Conservation (phyloP, 2,329 filamentous ascomycete species). For the Thielaviopsis euricoi region DNA sequence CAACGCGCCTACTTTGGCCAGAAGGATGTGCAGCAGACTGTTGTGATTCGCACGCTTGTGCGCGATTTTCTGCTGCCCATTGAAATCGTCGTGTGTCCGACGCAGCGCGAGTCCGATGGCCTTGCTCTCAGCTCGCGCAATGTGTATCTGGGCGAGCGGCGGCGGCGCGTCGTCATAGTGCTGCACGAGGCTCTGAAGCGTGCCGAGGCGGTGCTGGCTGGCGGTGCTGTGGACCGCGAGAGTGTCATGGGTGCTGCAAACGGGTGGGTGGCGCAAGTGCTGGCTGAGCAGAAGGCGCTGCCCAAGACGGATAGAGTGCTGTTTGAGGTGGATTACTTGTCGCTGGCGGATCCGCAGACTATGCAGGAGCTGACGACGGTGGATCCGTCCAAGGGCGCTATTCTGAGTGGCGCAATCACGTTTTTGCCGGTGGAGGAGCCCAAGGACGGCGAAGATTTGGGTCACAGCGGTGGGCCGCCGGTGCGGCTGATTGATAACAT, state of each 20-base stretch:
- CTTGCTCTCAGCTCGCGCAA: conserved; percentile 86
- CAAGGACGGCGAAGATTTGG: conserved; percentile 55
- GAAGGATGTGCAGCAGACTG: conserved; percentile 94
- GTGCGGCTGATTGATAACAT: conserved; percentile 94
- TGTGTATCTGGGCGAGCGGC: conserved; percentile 68
- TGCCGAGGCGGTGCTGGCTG: conserved; percentile 43
- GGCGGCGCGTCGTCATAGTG: conserved; percentile 56
- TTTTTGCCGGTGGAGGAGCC: conserved; percentile 68
- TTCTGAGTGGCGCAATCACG: conserved; percentile 80
- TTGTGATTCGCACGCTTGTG: conserved; percentile 75
- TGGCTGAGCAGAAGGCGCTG: conserved; percentile 45
- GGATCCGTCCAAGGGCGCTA: conserved; percentile 54
- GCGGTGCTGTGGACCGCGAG: conserved; percentile 34
- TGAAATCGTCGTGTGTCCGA: conserved; percentile 57
- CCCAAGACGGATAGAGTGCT: conserved; percentile 42
- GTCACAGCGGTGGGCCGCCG: conserved; percentile 51
- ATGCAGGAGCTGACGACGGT: conserved; percentile 63
- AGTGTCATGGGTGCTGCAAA: conserved; percentile 59
- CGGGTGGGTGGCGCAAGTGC: conserved; percentile 35
- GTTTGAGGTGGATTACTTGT: conserved; percentile 85
- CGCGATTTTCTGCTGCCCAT: conserved; percentile 71
- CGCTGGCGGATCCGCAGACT: conserved; percentile 68
- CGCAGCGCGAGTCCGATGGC: conserved; percentile 62
- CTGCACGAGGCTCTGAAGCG: conserved; percentile 52
- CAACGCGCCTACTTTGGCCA: conserved; percentile 82